These are phyloP conservation scores for Pseudocercospora vitis DNA, from an alignment of 2,329 filamentous ascomycete genomes.

Conservation along the genomic window DNA sequence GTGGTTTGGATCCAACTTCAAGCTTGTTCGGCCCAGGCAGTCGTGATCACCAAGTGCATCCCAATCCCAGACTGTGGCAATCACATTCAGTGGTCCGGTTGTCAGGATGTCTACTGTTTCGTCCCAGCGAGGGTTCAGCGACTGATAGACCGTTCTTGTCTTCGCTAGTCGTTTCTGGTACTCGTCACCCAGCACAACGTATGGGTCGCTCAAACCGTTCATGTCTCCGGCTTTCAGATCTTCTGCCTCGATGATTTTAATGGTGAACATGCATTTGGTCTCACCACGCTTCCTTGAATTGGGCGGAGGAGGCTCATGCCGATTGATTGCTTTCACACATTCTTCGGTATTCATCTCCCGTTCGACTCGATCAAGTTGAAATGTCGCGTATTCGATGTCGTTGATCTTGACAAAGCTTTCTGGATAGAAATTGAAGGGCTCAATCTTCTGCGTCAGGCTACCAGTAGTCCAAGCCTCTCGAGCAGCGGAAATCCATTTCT, in stretches of 20 bases:
- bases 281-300: constrained; percentile 60
- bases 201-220: constrained; percentile 90
- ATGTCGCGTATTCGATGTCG: constrained; percentile 92
- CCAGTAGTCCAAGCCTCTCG: constrained; percentile 78
- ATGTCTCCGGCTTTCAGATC: constrained; percentile 98
- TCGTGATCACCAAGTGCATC: constrained; percentile 97
- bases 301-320: constrained; percentile 68
- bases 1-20: constrained; percentile 96
- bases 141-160: constrained; percentile 86
- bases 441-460: constrained; percentile 81
- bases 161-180: constrained; percentile 96
- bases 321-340: constrained; percentile 78
- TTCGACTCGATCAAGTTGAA: constrained; percentile 88
- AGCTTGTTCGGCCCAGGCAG: constrained; percentile 91
- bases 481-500: constrained; percentile 89
- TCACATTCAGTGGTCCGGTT: constrained; percentile 84
- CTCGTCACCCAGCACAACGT: constrained; percentile 94
- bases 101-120: constrained; percentile 96
- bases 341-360: constrained; percentile 86
- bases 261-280: constrained; percentile 93
- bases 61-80: constrained; percentile 98
- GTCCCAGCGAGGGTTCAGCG: constrained; percentile 93
- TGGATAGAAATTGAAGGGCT: constrained; percentile 94
- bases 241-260: constrained; percentile 97
- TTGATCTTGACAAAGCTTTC: constrained; percentile 98